These are phyloP conservation scores for Guillardia theta DNA, from an alignment of 78 protist species.

Conservation along the genomic window DNA sequence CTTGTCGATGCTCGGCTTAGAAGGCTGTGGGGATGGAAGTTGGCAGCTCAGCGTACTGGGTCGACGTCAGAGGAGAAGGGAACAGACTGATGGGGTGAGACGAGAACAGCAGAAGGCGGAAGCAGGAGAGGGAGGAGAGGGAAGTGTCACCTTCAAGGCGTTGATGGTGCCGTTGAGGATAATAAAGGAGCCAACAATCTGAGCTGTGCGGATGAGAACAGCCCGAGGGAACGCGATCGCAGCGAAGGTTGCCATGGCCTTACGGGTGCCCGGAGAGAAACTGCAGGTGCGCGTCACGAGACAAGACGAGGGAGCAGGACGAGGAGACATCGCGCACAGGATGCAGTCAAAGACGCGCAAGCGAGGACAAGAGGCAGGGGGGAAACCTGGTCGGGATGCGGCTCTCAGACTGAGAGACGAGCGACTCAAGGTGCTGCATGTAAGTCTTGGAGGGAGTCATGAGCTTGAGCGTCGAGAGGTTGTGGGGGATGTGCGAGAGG, in stretches of 20 bases:
- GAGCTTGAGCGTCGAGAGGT: slow-evolving; percentile 64
- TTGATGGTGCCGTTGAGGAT: slow-evolving; percentile 71
- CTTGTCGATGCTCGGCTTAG: not conserved
- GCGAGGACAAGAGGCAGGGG: too few relatives aligned
- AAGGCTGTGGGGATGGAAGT: slow-evolving; percentile 42
- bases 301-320: too few relatives aligned
- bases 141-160: too few relatives aligned
- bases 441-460: slow-evolving; percentile 48
- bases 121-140: too few relatives aligned
- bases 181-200: slow-evolving; percentile 66
- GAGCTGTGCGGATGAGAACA: slow-evolving; percentile 55
- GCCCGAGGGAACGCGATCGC: slow-evolving; percentile 53
- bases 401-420: not conserved
- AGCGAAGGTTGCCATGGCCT: slow-evolving; percentile 18
- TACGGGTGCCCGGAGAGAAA: not conserved
- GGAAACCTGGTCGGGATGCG: slow-evolving; percentile 32
- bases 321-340: too few relatives aligned
- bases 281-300: too few relatives aligned
- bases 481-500: slow-evolving; percentile 71
- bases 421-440: slow-evolving; percentile 15
- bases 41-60: slow-evolving; percentile 40
- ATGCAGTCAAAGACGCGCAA: too few relatives aligned
- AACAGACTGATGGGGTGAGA: too few relatives aligned
- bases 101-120: too few relatives aligned
- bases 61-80: too few relatives aligned